A percentile compares a stretch with the other conserved stretches of the same genome.
Conservation (phyloP, 805 yeast species). For the Jamesozyma gamospora region DNA sequence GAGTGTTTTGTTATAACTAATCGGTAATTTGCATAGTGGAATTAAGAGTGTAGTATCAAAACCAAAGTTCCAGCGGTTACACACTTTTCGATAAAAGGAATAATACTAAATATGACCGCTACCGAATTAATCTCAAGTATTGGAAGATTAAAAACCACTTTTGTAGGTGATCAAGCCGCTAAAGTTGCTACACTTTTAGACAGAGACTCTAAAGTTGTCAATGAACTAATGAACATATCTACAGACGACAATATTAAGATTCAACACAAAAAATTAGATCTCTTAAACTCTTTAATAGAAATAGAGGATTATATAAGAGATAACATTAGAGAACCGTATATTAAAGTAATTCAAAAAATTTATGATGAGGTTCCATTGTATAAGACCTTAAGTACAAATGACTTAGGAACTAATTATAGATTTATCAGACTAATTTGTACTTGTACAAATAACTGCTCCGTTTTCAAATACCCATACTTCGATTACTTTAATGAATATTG, state of each 20-base stretch:
- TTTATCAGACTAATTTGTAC: constrained; percentile 14
- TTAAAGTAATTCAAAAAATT: constrained; percentile 8
- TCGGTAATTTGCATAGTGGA: too few relatives aligned
- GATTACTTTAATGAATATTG: constrained; percentile 6
- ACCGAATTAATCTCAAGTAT: neutral
- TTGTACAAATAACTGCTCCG: constrained; percentile 12
- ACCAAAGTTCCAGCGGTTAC: too few relatives aligned
- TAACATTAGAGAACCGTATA: constrained; percentile 12
- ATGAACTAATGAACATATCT: constrained; percentile 6
- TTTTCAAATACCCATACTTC: constrained; percentile 7
- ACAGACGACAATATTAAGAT: neutral
- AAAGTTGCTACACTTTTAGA: constrained; percentile 1
- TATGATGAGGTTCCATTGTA: constrained; percentile 6
- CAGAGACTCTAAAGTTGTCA: neutral
- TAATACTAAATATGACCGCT: neutral
- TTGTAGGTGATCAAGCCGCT: constrained; percentile 4
- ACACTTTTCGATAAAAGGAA: too few relatives aligned
- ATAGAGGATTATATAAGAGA: constrained; percentile 15
- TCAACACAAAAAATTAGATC: constrained; percentile 16
- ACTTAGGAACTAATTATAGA: constrained; percentile 9
- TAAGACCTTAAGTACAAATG: constrained; percentile 6
- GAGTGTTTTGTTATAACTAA: too few relatives aligned
- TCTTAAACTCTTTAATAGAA: constrained; percentile 12
- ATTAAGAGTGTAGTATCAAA: too few relatives aligned
- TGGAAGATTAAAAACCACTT: neutral